Evolutionary conservation across 495 filamentous ascomycete genomes (phyloP).

Genomic region (Cercophora samala): DNA sequence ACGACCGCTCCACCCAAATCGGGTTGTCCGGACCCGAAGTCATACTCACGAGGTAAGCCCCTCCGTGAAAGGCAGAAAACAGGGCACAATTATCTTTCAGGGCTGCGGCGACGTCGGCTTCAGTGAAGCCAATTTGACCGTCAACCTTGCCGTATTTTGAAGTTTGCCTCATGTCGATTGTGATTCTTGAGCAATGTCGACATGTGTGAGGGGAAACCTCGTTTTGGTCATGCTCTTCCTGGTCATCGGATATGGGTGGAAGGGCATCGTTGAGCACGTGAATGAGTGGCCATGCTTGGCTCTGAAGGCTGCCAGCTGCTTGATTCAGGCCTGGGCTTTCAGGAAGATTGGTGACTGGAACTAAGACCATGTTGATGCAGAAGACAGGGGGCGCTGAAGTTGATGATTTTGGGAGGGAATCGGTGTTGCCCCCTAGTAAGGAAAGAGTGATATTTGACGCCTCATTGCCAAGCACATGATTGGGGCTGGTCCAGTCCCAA

Average conservation of each 20-base stretch:
- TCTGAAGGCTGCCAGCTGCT: not conserved
- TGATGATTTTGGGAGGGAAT: not conserved
- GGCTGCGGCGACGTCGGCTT: not conserved
- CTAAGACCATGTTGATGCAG: not conserved
- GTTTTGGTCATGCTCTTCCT: not conserved
- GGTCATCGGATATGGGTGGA: not conserved
- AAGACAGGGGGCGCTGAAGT: not conserved
- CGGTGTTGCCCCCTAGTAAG: not conserved
- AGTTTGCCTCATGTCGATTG: not conserved
- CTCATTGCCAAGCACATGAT: not conserved
- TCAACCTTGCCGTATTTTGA: not conserved
- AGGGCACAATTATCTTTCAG: not conserved
- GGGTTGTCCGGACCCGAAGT: not conserved
- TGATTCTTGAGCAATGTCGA: not conserved
- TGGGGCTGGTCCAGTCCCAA: not conserved
- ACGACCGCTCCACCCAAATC: not conserved
- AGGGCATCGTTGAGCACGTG: not conserved
- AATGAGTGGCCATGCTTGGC: not conserved
- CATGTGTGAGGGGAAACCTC: not conserved
- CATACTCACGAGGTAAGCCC: not conserved
- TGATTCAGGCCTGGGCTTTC: not conserved
- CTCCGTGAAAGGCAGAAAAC: not conserved
- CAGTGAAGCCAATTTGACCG: not conserved
- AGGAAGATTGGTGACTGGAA: not conserved
- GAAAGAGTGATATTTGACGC: not conserved